Evolutionary conservation across 768 basidiomycete species (phyloP), one percentile per base, ranked within the genome.

Genomic region (Panus rudis): DNA sequence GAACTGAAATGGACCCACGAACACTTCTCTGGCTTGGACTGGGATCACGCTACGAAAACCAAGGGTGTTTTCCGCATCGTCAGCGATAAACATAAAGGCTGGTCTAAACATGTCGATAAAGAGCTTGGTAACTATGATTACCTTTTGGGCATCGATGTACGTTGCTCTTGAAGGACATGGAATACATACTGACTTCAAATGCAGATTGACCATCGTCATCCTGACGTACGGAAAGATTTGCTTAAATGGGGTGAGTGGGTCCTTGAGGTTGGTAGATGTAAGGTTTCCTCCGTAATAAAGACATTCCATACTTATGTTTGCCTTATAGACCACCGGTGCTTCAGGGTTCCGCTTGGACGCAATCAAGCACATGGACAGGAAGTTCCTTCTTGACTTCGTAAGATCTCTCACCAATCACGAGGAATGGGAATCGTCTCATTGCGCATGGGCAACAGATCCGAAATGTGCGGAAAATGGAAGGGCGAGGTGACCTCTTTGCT

Each of bases 101-200:
- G 92, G 92, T 92, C 91, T 4, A 67, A 62, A 11, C 68, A 73
- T 49, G 92, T 94, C 6, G 88, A 90, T 58, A 66, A 66, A 1
- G 91, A 94, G 59, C 73, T 84, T n/a, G 90, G 87, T 48, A 90
- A 92, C 59, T 90, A 87, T 58, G 88, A 91, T 52, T 91, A 81
- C 59, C 69, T 91, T 7, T 77, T 91, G 12, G 88, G 89, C 24
- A 58, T 70, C 20, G 79, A 88, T 62, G 86, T 86, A 47, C 49
- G 73, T 65, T 13, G 38, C 25, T 4, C 23, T 20, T 31, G 8
- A 10, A 3, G 13, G 13, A 23, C 17, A 13, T 24, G 20, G n/a
- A 14, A 20, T 45, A 4, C 25, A 27, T 35, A 12, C 20, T 7
- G 17, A 30, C 4, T 16, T 32, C 43, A 46, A 49, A 7, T 48